phyloP scores from a whole-genome alignment of 257 asterid species.

The Phtheirospermum japonicum region DNA sequence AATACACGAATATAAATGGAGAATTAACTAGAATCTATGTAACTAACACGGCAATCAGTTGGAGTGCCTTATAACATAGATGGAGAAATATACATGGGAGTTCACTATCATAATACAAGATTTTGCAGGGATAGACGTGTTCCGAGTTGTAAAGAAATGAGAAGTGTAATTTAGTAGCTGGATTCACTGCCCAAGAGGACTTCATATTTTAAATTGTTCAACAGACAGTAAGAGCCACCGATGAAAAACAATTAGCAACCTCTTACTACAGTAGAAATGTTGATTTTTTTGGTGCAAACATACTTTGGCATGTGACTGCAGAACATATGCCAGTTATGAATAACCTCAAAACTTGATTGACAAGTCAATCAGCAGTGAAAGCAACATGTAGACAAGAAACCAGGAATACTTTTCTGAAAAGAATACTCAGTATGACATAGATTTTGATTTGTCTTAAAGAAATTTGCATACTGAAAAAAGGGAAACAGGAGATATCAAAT shows the following conservation, averaged over 20 bases:
- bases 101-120: neutral
- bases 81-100: neutral
- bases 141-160: neutral
- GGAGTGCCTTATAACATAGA: neutral
- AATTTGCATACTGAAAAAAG: constrained; percentile 1
- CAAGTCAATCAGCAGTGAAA: neutral
- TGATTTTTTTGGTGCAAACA: neutral
- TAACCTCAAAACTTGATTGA: neutral
- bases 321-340: neutral
- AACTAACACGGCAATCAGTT: neutral
- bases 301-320: neutral
- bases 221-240: neutral
- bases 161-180: neutral
- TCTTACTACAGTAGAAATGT: neutral
- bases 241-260: neutral
- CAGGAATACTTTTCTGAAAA: neutral
- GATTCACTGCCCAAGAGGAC: neutral
- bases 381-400: neutral
- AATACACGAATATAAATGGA: neutral
- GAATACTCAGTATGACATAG: neutral
- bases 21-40: neutral
- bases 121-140: neutral
- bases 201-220: neutral
- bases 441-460: neutral
- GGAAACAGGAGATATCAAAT: neutral